Conservation (phyloP, 441 rosid species). For the Arabidopsis hybrid region DNA sequence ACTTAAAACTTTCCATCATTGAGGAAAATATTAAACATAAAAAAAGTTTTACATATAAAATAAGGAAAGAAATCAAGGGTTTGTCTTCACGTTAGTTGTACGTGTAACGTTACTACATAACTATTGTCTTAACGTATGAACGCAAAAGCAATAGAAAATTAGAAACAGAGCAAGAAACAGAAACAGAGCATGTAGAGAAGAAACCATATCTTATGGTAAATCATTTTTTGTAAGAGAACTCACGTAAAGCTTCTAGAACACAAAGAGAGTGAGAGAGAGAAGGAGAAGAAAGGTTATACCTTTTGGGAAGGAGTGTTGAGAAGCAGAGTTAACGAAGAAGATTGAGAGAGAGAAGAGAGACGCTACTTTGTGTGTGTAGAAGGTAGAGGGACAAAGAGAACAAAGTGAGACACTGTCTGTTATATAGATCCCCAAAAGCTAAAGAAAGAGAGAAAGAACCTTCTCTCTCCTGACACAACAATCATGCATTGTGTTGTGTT, state of each 20-base stretch:
- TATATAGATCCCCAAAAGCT: slow-evolving; percentile 58
- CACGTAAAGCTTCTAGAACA: slow-evolving; percentile 21
- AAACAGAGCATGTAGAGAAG: slow-evolving; percentile 11
- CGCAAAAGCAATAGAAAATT: not conserved
- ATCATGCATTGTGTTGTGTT: slow-evolving; percentile 86
- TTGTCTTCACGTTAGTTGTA: slow-evolving; percentile 40
- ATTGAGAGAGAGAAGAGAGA: slow-evolving; percentile 10
- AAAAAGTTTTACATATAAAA: not conserved
- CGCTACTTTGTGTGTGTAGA: slow-evolving; percentile 23
- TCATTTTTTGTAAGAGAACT: not conserved
- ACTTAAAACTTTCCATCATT: slow-evolving; percentile 31
- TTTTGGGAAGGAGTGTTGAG: slow-evolving; percentile 54
- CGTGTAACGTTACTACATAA: slow-evolving; percentile 35
- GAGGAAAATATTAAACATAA: not conserved
- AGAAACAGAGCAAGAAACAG: slow-evolving; percentile 4
- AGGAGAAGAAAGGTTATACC: slow-evolving; percentile 37
- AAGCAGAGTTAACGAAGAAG: slow-evolving; percentile 46
- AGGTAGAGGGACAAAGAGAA: slow-evolving; percentile 64
- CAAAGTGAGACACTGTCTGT: slow-evolving; percentile 47
- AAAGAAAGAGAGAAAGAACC: slow-evolving; percentile 36
- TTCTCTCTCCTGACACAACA: slow-evolving; percentile 87
- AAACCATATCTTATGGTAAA: not conserved
- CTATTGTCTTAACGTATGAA: slow-evolving; percentile 14
- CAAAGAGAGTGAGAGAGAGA: not conserved
- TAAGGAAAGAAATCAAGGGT: slow-evolving; percentile 4